Conservation (phyloP, 2,329 filamentous ascomycete genomes). For the Hypocreales sp. region DNA sequence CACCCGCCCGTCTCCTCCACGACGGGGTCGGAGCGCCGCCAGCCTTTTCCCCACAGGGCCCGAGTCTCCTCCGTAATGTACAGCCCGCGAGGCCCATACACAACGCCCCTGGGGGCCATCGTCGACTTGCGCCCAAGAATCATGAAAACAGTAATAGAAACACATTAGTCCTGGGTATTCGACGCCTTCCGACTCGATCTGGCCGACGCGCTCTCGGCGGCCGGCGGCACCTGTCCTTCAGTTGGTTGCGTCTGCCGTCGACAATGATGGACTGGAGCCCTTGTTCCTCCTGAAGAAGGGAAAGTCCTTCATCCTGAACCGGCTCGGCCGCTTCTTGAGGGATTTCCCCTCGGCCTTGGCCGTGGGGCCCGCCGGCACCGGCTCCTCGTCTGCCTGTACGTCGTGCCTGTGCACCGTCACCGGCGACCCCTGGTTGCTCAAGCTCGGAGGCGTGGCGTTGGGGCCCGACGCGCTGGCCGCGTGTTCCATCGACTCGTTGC, state of each 20-base stretch:
- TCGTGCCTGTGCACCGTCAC: conserved; percentile 11
- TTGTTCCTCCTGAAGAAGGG: conserved; percentile 40
- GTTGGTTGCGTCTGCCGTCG: conserved; percentile 17
- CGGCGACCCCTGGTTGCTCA: conserved; percentile 11
- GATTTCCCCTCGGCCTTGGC: conserved; percentile 31
- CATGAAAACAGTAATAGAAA: no score
- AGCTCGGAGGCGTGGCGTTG: conserved; percentile 21
- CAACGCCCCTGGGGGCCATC: no score
- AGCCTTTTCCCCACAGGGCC: no score
- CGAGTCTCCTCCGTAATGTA: no score
- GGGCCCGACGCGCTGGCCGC: conserved; percentile 25
- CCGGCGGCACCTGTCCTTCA: no score
- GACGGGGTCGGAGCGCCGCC: no score
- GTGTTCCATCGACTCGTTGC: conserved; percentile 39
- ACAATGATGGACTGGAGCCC: conserved; percentile 15
- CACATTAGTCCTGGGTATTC: no score
- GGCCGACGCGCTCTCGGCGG: no score
- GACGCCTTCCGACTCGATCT: no score
- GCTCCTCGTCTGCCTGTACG: conserved; percentile 12
- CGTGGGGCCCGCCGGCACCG: conserved; percentile 23
- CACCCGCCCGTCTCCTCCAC: no score
- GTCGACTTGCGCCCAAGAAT: no score
- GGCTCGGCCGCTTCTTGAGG: conserved; percentile 46
- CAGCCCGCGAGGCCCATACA: no score
- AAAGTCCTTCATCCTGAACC: conserved; percentile 47